phyloP scores from a whole-genome alignment of 2,329 filamentous ascomycete genomes.

The Geosmithia flava region DNA sequence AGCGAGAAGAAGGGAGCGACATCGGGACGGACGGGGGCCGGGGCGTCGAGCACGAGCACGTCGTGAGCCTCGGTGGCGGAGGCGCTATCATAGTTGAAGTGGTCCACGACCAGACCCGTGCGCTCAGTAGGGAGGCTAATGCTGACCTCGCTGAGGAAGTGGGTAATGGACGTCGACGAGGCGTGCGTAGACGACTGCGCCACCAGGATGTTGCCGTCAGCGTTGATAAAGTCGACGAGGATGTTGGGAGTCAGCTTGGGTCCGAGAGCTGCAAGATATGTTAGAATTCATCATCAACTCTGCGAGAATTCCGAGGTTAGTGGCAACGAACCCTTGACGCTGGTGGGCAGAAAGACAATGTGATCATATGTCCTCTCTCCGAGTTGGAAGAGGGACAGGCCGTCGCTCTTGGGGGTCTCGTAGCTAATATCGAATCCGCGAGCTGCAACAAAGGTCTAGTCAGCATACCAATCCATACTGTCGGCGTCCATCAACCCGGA shows the following conservation, averaged over 20 bases:
- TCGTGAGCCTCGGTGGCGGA: slow-evolving; percentile 78
- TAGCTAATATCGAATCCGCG: slow-evolving; percentile 74
- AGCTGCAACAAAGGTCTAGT: slow-evolving; percentile 34
- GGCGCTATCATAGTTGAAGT: slow-evolving; percentile 80
- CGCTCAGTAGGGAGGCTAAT: slow-evolving; percentile 79
- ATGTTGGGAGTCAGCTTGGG: slow-evolving; percentile 76
- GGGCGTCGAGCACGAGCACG: slow-evolving; percentile 66
- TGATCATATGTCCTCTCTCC: slow-evolving; percentile 89
- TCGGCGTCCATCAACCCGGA: background rate
- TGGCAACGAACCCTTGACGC: slow-evolving; percentile 61
- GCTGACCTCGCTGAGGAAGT: slow-evolving; percentile 77
- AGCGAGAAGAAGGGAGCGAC: slow-evolving; percentile 64
- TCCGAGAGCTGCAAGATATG: slow-evolving; percentile 55
- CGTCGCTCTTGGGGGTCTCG: slow-evolving; percentile 71
- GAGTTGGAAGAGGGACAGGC: slow-evolving; percentile 67
- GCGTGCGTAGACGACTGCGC: slow-evolving; percentile 62
- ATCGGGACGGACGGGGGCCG: slow-evolving; percentile 51
- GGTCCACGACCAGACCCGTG: slow-evolving; percentile 77
- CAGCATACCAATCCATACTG: background rate
- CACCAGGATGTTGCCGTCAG: slow-evolving; percentile 81
- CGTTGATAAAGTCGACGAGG: slow-evolving; percentile 84
- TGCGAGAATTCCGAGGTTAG: background rate
- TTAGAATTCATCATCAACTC: background rate
- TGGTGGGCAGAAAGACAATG: slow-evolving; percentile 75
- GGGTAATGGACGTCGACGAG: slow-evolving; percentile 61